phyloP scores from a whole-genome alignment of 2,329 filamentous ascomycete species.

The Zasmidium cellare region DNA sequence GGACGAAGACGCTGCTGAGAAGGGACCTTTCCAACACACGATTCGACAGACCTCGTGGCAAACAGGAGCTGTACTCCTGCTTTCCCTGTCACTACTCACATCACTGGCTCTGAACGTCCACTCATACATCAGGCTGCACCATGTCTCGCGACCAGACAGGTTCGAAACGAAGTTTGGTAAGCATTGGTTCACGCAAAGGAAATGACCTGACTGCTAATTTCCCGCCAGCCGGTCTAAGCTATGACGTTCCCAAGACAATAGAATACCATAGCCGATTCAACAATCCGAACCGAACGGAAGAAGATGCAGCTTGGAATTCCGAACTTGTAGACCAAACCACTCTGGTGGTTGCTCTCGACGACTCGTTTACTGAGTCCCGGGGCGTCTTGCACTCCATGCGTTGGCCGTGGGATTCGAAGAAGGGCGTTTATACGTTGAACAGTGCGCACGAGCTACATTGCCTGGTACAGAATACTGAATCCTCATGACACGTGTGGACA shows the following conservation, averaged over 20 bases:
- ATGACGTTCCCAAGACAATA: background rate
- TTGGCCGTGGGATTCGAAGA: background rate
- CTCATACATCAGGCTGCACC: background rate
- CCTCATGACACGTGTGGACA: background rate
- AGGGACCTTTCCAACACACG: no score
- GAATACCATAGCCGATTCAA: background rate
- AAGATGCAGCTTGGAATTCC: slow-evolving; percentile 3
- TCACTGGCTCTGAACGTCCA: background rate
- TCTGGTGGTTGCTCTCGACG: background rate
- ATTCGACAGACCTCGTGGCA: no score
- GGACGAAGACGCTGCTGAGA: no score
- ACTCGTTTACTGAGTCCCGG: background rate
- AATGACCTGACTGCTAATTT: background rate
- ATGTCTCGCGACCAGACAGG: background rate
- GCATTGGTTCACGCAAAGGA: background rate
- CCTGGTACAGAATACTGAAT: background rate
- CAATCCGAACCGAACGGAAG: background rate
- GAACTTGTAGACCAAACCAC: background rate
- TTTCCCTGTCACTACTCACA: background rate
- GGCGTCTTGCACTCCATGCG: background rate
- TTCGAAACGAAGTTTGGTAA: background rate
- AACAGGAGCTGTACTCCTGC: no score
- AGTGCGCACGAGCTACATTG: slow-evolving; percentile 2
- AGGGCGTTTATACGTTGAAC: slow-evolving; percentile 1
- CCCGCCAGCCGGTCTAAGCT: background rate